phyloP scores from a whole-genome alignment of 805 yeast genomes.

The Metschnikowia rubicola region DNA sequence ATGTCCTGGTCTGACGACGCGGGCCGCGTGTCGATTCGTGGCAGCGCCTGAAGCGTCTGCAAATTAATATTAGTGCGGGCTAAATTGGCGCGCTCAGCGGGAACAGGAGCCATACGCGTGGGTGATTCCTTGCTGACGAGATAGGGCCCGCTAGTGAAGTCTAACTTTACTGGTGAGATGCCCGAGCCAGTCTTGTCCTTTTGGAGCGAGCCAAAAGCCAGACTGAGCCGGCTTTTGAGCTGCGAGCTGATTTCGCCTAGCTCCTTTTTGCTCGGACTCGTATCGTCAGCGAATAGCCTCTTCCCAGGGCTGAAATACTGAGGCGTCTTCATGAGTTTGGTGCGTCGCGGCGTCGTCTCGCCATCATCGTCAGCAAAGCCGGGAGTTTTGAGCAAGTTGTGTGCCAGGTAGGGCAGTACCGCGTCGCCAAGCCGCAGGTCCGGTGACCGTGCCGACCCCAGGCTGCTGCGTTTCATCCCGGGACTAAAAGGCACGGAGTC shows the following conservation, averaged over 20 bases:
- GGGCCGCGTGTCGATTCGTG: constrained; percentile 10
- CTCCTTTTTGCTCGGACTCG: constrained; percentile 27
- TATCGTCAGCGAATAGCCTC: constrained; percentile 32
- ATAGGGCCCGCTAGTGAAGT: constrained; percentile 30
- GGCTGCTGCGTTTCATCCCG: constrained; percentile 33
- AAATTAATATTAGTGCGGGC: constrained; percentile 34
- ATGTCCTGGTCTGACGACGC: not conserved
- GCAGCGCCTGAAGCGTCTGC: constrained; percentile 38
- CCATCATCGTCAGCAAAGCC: constrained; percentile 30
- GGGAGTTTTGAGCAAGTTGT: constrained; percentile 31
- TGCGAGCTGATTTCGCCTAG: constrained; percentile 38
- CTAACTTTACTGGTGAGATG: constrained; percentile 18
- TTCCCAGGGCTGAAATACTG: constrained; percentile 40
- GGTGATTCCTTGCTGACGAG: constrained; percentile 15
- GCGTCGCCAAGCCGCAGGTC: constrained; percentile 28
- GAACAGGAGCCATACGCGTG: constrained; percentile 19
- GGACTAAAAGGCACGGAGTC: constrained; percentile 37
- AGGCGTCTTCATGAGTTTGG: constrained; percentile 37
- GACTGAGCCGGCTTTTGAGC: constrained; percentile 34
- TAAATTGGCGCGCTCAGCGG: constrained; percentile 15
- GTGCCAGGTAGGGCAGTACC: constrained; percentile 26
- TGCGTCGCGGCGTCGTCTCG: constrained; percentile 17
- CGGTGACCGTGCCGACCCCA: constrained; percentile 32
- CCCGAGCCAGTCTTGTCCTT: constrained; percentile 12
- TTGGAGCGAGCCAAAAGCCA: constrained; percentile 38